Percentiles rank a stretch among this genome's conserved stretches.
phyloP scores from a whole-genome alignment of 2,329 filamentous ascomycete species.

The Bipolaris zeicola region DNA sequence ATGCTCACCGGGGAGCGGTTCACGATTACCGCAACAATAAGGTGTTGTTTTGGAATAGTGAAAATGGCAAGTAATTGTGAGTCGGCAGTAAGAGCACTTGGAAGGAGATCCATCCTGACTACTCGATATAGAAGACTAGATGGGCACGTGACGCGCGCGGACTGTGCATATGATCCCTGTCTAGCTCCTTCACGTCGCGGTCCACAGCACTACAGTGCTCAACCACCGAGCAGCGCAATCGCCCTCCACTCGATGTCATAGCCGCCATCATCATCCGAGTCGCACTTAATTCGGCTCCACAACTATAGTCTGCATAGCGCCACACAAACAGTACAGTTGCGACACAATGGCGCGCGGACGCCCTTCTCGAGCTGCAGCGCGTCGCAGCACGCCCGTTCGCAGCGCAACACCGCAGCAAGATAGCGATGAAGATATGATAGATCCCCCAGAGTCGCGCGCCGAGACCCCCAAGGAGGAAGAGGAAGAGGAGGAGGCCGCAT shows the following conservation, averaged over 20 bases:
- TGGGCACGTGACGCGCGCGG: constrained; percentile 9
- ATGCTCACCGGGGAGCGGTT: neutral
- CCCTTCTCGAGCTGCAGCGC: constrained; percentile 47
- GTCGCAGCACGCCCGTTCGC: constrained; percentile 45
- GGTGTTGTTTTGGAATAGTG: neutral
- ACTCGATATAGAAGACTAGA: neutral
- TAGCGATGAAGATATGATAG: constrained; percentile 45
- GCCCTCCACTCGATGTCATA: constrained; percentile 4
- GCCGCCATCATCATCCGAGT: neutral
- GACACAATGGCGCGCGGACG: constrained; percentile 44
- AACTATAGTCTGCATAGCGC: neutral
- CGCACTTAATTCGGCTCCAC: neutral
- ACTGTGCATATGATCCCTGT: constrained; percentile 19
- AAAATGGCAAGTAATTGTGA: neutral
- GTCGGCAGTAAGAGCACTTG: too few species aligned
- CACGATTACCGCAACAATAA: neutral
- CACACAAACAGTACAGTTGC: neutral
- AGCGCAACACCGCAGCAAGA: constrained; percentile 46
- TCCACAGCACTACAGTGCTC: constrained; percentile 10
- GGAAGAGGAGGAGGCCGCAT: constrained; percentile 56
- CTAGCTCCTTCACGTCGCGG: constrained; percentile 27
- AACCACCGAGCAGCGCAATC: constrained; percentile 2
- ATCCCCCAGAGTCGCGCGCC: constrained; percentile 41
- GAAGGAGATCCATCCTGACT: neutral
- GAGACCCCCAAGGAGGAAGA: constrained; percentile 56